phyloP scores from a whole-genome alignment of 306 rosid genomes.

The Prinsepia uniflora region DNA sequence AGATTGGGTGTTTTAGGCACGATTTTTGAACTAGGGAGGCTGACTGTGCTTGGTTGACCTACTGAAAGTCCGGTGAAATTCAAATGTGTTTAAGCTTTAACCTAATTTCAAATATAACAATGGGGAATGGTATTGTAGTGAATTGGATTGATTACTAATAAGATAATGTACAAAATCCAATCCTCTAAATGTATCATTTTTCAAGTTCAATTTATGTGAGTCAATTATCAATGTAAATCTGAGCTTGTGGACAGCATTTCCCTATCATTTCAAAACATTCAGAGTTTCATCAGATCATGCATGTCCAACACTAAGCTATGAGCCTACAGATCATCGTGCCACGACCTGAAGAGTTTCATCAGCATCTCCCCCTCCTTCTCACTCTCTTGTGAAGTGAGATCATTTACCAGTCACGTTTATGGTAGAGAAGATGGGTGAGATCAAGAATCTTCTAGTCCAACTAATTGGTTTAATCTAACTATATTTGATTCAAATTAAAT shows the following conservation, averaged over 20 bases:
- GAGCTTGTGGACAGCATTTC: not conserved
- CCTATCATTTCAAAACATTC: not conserved
- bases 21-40: no score
- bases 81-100: not conserved
- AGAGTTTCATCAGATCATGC: conserved; percentile 9
- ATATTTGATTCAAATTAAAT: no score
- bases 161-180: not conserved
- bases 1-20: not conserved
- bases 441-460: no score
- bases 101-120: not conserved
- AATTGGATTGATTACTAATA: not conserved
- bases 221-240: not conserved
- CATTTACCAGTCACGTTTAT: no score
- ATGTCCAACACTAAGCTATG: not conserved
- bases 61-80: not conserved
- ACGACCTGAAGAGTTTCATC: no score
- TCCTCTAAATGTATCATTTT: no score
- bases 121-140: not conserved
- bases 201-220: no score
- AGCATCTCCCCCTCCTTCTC: no score
- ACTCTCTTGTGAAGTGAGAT: no score
- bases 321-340: conserved; percentile 34
- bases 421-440: no score
- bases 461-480: no score
- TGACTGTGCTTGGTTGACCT: not conserved